Evolutionary conservation across 139 green algal species (phyloP), one percentile per base, ranked within the genome.

Genomic region (Picochlorum sp.): DNA sequence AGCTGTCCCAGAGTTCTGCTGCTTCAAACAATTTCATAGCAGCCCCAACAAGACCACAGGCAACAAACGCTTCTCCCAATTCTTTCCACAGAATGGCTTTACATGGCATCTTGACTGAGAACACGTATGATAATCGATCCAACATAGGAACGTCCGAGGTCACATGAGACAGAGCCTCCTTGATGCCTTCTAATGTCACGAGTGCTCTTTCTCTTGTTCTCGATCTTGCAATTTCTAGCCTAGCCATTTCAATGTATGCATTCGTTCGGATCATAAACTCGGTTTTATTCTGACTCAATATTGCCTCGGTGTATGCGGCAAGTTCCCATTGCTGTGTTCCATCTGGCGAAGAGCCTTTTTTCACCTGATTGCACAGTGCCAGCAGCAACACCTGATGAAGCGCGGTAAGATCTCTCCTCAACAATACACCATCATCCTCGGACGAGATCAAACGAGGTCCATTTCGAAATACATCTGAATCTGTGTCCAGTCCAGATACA

Each of bases 1-100:
- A 72, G 49, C 65, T 62, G 67, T 97, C 90, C 91, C 91, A 97
- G 68, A 92, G 67, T 69, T 96, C 87, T 57, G 92, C 72, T 10
- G 62, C 45, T 78, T 97, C 91, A 59, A 93, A 95, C 13, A 92
- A 61, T 15, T 49, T 23, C 64, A 96, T 70, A 15, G 87, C 87
- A 23, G 65, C 69, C 15, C 78, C 86, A 5, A 96, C 81, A 54
- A 95, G 74, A 26, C 90, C 92, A 49, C 81, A 72, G 0, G 76
- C 68, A 49, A 97, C 57, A 66, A 95, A 81, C 45, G 81, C 50
- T 73, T 95, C 83, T 0, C 83, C 91, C 24, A 91, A 61, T 75
- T 97, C 90, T 58, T 88, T 90, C 4, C 69, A 66, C 38, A 96
- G 71, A 11, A 57, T 47, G 30, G 52, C 15, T 14, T 38, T 49